Base-by-base conservation (phyloP, 495 filamentous ascomycete species). In the Sordaria brevicollis region DNA sequence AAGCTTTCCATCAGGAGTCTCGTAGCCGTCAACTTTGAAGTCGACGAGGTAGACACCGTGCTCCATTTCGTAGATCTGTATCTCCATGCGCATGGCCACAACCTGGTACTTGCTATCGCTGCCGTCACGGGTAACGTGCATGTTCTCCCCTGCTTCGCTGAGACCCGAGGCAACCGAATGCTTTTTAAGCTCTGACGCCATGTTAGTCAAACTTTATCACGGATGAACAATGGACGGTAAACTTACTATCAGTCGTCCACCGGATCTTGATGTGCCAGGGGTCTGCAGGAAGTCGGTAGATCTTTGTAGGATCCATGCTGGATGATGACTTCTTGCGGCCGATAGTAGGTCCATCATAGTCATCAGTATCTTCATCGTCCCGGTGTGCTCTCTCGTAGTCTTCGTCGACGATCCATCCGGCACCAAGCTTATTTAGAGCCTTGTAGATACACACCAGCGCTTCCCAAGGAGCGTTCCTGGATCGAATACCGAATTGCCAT, bases 11-110 rank as follows among this genome's bases (percentile, higher is more conserved):
- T 86, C 82, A 3, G 80, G 74, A 39, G 92, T 91, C 79, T 99
- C 95, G 79, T 99, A 99, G 7, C 95, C 95, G n/a, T 94, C 93
- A 76, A 95, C 97, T 76, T 96, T 98, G 86, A 99, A 98, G 78
- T 99, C 95, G 33, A 99, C 95, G 72, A 98, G 90, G 79, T 94
- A 99, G 73, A 93, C 94, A 69, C 92, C 91, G 41, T 89, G 88
- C 79, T 99, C 95, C 80, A 99, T 90, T 75, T 94, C 91, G 78
- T 99, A 99, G 35, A 99, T 89, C 78, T 99, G 95, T 69, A 99
- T 96, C 67, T 95, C 93, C 78, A 98, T 89, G 74, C 96, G 94
- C 71, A 98, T 93, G 71, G 87, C 90, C 29, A 92, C 85, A 65
- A 86, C 85, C 67, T 91, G 84, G 10, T 83, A 72, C 65, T 81